A percentile compares a stretch with the other conserved stretches of the same genome.
Conservation (phyloP, 305 asterid species). For the Lippia alba region DNA sequence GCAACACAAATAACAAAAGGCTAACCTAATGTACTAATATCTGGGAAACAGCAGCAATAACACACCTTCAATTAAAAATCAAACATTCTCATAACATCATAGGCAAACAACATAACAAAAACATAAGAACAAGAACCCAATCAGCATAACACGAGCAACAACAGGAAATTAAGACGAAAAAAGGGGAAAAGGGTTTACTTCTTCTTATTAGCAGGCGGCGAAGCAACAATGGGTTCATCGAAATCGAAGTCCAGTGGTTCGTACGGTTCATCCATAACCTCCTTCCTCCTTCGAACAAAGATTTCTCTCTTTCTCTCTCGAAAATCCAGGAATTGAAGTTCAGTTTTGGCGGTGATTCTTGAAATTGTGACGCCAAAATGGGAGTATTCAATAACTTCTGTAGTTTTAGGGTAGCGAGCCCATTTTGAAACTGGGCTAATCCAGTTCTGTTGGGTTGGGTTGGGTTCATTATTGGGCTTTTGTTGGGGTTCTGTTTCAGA, state of each 20-base stretch:
- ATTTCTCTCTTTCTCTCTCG: constrained; percentile 16
- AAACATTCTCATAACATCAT: neutral
- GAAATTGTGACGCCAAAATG: constrained; percentile 39
- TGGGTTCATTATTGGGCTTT: neutral
- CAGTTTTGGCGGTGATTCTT: constrained; percentile 25
- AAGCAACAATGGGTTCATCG: constrained; percentile 55
- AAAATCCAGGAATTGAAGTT: constrained; percentile 8
- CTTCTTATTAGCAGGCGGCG: constrained; percentile 52
- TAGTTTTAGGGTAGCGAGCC: neutral
- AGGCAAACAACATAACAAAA: neutral
- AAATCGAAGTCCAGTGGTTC: constrained; percentile 75
- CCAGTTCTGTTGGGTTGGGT: neutral
- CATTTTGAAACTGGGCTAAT: too few relatives aligned
- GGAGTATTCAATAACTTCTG: neutral
- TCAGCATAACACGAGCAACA: neutral
- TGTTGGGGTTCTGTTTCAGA: neutral
- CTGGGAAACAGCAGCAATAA: neutral
- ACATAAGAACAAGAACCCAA: neutral
- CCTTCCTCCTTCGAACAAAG: constrained; percentile 4
- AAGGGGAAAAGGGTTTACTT: constrained; percentile 46
- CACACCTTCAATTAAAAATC: neutral
- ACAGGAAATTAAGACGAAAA: constrained; percentile 6
- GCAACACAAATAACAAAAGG: too few relatives aligned
- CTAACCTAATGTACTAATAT: neutral
- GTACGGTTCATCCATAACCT: constrained; percentile 46